Evolutionary conservation across 805 yeast species (phyloP).

Genomic region (Saturnispora bothae): DNA sequence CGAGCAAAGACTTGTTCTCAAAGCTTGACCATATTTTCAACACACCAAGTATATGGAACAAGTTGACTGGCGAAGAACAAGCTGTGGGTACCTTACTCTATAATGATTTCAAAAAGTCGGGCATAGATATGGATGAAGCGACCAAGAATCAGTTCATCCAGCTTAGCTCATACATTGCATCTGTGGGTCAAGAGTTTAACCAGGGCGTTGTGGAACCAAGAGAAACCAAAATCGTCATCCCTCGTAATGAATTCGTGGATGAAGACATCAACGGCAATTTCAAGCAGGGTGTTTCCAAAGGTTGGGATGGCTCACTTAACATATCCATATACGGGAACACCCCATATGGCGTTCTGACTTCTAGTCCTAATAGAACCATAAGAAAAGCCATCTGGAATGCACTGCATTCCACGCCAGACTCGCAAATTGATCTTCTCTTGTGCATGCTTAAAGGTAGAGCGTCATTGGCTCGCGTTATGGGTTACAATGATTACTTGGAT

Average conservation of each 20-base stretch:
- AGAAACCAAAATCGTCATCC: slow-evolving; percentile 21
- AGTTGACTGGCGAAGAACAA: slow-evolving; percentile 61
- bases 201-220: slow-evolving; percentile 32
- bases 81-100: slow-evolving; percentile 72
- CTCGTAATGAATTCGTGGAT: slow-evolving; percentile 20
- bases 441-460: slow-evolving; percentile 56
- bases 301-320: slow-evolving; percentile 31
- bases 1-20: slow-evolving; percentile 61
- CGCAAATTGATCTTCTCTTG: slow-evolving; percentile 52
- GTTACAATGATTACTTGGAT: slow-evolving; percentile 57
- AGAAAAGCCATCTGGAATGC: slow-evolving; percentile 68
- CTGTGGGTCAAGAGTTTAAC: slow-evolving; percentile 69
- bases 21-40: slow-evolving; percentile 47
- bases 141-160: slow-evolving; percentile 63
- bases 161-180: slow-evolving; percentile 69
- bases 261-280: slow-evolving; percentile 20
- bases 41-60: slow-evolving; percentile 20
- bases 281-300: slow-evolving; percentile 18
- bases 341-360: slow-evolving; percentile 54
- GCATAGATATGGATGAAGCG: slow-evolving; percentile 63
- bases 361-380: slow-evolving; percentile 43
- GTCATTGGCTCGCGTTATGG: slow-evolving; percentile 61
- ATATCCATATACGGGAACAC: slow-evolving; percentile 54
- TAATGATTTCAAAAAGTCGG: slow-evolving; percentile 84
- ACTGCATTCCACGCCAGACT: slow-evolving; percentile 51